Evolutionary conservation across 176 grass and related monocot genomes (phyloP).

Genomic region (Alopecurus myosuroides): DNA sequence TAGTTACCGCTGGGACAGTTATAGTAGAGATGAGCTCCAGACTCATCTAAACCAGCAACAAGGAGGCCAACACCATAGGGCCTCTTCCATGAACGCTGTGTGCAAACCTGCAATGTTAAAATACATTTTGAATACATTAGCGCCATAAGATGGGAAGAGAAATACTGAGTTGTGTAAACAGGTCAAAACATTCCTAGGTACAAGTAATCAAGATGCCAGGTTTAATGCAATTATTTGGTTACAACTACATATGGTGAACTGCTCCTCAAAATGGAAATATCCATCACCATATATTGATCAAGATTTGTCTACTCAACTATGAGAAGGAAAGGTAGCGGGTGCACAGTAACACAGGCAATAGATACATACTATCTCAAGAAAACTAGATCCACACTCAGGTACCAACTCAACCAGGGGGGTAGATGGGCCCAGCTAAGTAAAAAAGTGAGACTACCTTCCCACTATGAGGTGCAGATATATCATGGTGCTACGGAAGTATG

Average conservation of each 20-base stretch:
- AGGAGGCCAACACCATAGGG: conserved; percentile 93
- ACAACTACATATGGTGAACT: not conserved
- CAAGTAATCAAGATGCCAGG: not conserved
- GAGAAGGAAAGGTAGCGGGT: not conserved
- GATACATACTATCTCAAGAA: not conserved
- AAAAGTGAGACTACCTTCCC: not conserved
- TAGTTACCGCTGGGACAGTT: conserved; percentile 99
- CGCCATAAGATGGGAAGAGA: not conserved
- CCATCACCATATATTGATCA: not conserved
- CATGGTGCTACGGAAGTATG: not conserved
- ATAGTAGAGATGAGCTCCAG: conserved; percentile 91
- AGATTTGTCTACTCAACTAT: not conserved
- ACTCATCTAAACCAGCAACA: conserved; percentile 79
- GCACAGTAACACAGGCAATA: not conserved
- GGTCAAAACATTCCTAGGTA: not conserved
- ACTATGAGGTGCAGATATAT: not conserved
- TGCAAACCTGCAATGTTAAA: conserved; percentile 57
- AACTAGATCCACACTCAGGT: not conserved
- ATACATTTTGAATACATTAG: not conserved
- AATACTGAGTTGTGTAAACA: not conserved
- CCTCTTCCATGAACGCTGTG: conserved; percentile 95
- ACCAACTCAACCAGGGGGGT: not conserved
- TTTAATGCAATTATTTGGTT: not conserved
- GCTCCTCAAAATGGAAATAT: not conserved
- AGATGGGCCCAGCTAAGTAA: not conserved